These are phyloP conservation scores for Penicillium occitanis DNA, from an alignment of 2,329 filamentous ascomycete genomes.

Conservation along the genomic window DNA sequence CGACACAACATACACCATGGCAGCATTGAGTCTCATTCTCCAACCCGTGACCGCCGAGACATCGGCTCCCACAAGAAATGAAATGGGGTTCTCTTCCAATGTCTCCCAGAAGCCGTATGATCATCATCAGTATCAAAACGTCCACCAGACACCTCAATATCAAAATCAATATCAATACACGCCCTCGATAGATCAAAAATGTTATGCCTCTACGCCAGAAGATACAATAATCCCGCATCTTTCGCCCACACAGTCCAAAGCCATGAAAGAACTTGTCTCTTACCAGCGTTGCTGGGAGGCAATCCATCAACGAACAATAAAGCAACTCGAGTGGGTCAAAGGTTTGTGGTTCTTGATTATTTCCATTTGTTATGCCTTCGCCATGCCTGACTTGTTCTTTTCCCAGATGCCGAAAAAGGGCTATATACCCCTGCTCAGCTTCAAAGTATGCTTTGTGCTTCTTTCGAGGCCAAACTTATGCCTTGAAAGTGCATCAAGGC, in stretches of 20 bases:
- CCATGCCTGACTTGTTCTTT: background rate
- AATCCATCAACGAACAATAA: slow-evolving; percentile 17
- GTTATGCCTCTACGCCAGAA: background rate
- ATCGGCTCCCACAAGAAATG: background rate
- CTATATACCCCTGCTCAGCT: slow-evolving; percentile 1
- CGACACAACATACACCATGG: background rate
- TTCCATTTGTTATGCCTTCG: background rate
- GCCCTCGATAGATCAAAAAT: background rate
- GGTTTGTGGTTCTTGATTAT: background rate
- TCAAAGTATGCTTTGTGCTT: slow-evolving; percentile 10
- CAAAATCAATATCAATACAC: background rate
- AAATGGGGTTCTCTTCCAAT: background rate
- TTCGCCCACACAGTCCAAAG: background rate
- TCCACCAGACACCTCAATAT: background rate
- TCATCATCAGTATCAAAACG: background rate
- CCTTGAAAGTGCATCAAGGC: background rate
- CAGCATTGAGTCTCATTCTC: background rate
- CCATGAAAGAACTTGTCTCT: slow-evolving; percentile 8
- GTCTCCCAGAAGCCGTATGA: background rate
- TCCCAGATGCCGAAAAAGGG: background rate
- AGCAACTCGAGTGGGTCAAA: slow-evolving; percentile 16
- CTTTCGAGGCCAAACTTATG: background rate
- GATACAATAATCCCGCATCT: background rate
- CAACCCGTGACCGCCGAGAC: background rate
- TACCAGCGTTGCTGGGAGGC: slow-evolving; percentile 18